Evolutionary conservation across 306 rosid species (phyloP), one percentile per base, ranked within the genome.

Genomic region (Lathyrus aphaca): DNA sequence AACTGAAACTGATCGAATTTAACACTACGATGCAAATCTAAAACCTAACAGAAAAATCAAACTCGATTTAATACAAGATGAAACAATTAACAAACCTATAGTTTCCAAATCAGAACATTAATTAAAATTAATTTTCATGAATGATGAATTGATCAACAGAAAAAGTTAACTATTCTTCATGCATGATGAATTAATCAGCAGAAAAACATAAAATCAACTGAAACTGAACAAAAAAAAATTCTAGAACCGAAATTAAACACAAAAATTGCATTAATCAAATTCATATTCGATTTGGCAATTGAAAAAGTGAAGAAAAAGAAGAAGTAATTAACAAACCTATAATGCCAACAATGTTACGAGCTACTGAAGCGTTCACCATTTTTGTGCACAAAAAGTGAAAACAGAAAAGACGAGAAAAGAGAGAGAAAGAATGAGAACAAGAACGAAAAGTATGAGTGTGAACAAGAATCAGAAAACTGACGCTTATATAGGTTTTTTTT

Each of bases 311-410:
- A 15, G 56, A 17, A n/a, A 13, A 68, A 10, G 42, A 42, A 2
- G 37, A n/a, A 29, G 32, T 27, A 5, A 23, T 23, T 10, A 18
- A 42, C 37, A 14, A 62, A 65, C 70, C 70, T 65, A 65, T 35
- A 4, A 84, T 44, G 2, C 96, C 92, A 3, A 89, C 83, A 13
- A 72, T 60, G 29, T 44, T 74, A 17, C 86, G 85, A 45, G 66
- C 69, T 4, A 56, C 0, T 0, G 72, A 23, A 4, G 81, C 72
- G 5, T 2, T 56, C 71, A 54, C 82, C 96, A 89, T 89, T 43
- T 17, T 49, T 44, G 1, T 46, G 21, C 32, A n/a, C 5, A 55
- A 51, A 49, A 12, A 23, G n/a, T 21, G 25, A 42, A 13, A 39
- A 60, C 18, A 1, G 70, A 65, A 68, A 16, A 45, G 46, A 30